These are phyloP conservation scores for Tillandsia fasciculata DNA, from an alignment of 176 grass and related monocot species.

Conservation along the genomic window DNA sequence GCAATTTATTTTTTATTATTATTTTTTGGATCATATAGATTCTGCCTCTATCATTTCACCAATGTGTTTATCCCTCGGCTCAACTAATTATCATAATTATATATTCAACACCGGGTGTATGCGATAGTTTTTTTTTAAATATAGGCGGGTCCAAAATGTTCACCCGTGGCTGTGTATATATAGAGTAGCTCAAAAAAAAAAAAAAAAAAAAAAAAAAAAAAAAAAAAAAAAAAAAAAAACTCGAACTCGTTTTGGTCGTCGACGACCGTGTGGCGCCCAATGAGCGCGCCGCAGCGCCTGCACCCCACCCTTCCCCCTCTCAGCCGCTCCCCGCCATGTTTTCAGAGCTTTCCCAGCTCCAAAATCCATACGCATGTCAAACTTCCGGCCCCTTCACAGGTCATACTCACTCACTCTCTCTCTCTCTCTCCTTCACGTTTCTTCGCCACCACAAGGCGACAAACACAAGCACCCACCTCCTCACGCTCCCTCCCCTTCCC, in stretches of 20 bases:
- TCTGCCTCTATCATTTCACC: too few species aligned
- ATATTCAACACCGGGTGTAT: too few species aligned
- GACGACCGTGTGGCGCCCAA: conserved; percentile 9
- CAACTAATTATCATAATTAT: too few species aligned
- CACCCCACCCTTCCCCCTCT: conserved; percentile 6
- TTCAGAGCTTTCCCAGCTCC: conserved; percentile 45
- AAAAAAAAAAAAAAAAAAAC: not conserved
- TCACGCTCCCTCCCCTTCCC: not conserved
- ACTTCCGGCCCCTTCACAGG: conserved; percentile 1
- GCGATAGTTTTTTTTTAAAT: not conserved
- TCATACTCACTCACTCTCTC: not conserved
- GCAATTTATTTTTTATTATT: too few species aligned
- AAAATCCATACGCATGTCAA: conserved; percentile 50
- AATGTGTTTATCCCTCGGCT: too few species aligned
- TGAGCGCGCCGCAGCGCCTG: conserved; percentile 36
- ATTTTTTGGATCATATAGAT: too few species aligned
- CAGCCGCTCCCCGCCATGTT: conserved; percentile 51
- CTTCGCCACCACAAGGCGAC: conserved; percentile 6
- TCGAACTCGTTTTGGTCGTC: not conserved
- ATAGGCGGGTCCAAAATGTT: too few species aligned
- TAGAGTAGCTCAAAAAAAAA: not conserved
- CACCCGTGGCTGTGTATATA: too few species aligned
- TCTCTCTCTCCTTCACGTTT: conserved; percentile 11
- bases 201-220: not conserved
- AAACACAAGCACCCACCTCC: not conserved